These are phyloP conservation scores for Middelhovenomyces tepae DNA, from an alignment of 805 yeast genomes.

Conservation along the genomic window DNA sequence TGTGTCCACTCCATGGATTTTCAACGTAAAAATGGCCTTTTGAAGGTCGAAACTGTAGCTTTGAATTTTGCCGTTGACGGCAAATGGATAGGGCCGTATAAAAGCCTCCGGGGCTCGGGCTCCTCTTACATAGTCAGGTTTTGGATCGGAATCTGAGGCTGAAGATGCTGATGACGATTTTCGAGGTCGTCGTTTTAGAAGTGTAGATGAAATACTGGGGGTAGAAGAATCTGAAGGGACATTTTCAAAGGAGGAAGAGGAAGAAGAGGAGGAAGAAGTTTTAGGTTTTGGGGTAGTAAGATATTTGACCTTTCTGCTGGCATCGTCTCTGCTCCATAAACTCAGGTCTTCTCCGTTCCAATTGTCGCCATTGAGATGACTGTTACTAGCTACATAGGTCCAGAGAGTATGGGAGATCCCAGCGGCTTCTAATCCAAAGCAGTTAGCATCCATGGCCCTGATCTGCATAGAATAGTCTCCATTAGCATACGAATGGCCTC, in stretches of 20 bases:
- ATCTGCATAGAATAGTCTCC: slow-evolving; percentile 71
- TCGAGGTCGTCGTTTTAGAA: neutral
- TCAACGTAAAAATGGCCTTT: slow-evolving; percentile 37
- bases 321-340: slow-evolving; percentile 49
- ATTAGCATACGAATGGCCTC: slow-evolving; percentile 54
- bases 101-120: slow-evolving; percentile 68
- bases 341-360: slow-evolving; percentile 96
- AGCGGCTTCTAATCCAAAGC: slow-evolving; percentile 68
- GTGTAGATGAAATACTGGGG: neutral
- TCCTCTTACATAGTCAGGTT: slow-evolving; percentile 25
- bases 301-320: slow-evolving; percentile 1
- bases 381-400: slow-evolving; percentile 69
- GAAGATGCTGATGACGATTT: too few relatives aligned
- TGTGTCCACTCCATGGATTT: slow-evolving; percentile 2
- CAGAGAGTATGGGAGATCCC: slow-evolving; percentile 71
- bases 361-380: slow-evolving; percentile 79
- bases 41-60: slow-evolving; percentile 52
- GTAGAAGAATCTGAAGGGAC: neutral
- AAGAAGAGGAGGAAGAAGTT: slow-evolving; percentile 70
- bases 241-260: slow-evolving; percentile 31
- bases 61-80: slow-evolving; percentile 50
- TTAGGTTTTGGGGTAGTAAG: slow-evolving; percentile 55
- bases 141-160: too few relatives aligned
- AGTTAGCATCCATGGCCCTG: slow-evolving; percentile 73
- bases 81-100: slow-evolving; percentile 65